Evolutionary conservation across 768 basidiomycete species (phyloP).

Genomic region (Kondoa subrosea): DNA sequence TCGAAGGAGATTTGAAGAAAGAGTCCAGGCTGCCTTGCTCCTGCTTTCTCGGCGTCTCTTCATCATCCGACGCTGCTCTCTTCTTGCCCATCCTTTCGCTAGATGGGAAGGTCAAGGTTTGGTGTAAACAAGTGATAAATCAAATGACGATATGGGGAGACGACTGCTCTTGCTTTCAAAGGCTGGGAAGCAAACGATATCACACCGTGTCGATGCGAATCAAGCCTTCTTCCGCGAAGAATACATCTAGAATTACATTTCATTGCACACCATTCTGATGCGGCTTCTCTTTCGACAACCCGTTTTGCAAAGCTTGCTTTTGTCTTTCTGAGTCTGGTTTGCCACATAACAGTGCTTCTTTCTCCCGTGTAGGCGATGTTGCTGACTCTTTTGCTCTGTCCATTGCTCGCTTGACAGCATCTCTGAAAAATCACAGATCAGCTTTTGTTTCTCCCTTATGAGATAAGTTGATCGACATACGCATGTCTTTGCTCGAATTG

Average conservation of each 20-base stretch:
- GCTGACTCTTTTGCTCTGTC: conserved; percentile 1
- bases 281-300: neutral
- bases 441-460: too few species aligned
- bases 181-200: too few species aligned
- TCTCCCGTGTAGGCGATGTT: neutral
- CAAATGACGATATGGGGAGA: too few species aligned
- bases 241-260: too few species aligned
- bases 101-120: too few species aligned
- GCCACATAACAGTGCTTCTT: neutral
- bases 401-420: conserved; percentile 1
- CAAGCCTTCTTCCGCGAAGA: neutral
- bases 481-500: neutral
- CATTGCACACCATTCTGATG: neutral
- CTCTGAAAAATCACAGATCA: neutral
- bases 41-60: neutral
- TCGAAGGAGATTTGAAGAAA: neutral
- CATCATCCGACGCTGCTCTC: neutral
- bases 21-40: neutral
- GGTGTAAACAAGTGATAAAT: too few species aligned
- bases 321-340: neutral
- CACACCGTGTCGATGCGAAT: neutral
- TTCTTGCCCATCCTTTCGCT: neutral
- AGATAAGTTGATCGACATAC: too few species aligned
- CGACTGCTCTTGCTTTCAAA: too few species aligned
- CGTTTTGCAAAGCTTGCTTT: neutral